Conservation (phyloP, 257 asterid species). For the Apocynum venetum region DNA sequence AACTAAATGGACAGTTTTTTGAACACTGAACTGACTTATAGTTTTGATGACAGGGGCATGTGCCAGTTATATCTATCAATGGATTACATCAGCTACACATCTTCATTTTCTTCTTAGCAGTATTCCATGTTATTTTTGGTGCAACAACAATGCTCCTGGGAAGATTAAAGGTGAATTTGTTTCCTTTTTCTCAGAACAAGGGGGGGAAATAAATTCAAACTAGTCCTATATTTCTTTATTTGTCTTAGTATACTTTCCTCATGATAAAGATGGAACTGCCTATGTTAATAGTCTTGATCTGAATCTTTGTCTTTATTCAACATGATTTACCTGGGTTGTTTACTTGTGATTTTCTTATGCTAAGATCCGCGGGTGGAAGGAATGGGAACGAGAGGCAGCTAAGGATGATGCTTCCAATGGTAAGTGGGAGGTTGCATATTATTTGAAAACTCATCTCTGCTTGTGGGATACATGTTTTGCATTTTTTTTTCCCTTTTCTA, state of each 20-base stretch:
- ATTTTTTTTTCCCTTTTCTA: not conserved
- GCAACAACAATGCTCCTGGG: conserved; percentile 71
- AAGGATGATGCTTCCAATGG: conserved; percentile 46
- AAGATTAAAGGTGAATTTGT: conserved; percentile 40
- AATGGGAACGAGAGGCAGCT: conserved; percentile 59
- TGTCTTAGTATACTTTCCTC: not conserved
- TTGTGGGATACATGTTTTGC: not conserved
- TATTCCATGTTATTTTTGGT: conserved; percentile 65
- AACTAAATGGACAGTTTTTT: not conserved
- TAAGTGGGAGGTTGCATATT: conserved; percentile 15
- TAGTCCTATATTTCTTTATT: not conserved
- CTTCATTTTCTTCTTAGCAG: conserved; percentile 82
- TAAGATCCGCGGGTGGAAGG: conserved; percentile 94
- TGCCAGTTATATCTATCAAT: conserved; percentile 57
- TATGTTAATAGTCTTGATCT: not conserved
- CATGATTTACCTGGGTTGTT: not conserved
- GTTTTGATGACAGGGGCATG: conserved; percentile 43
- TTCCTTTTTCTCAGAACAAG: not conserved
- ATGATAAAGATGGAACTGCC: not conserved
- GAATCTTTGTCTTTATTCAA: not conserved
- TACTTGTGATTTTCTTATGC: conserved; percentile 1
- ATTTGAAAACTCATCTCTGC: not conserved
- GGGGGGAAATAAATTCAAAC: not conserved
- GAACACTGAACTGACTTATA: not conserved
- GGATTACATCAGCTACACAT: conserved; percentile 84